Evolutionary conservation across 306 rosid genomes (phyloP), one percentile per base, ranked within the genome.

Genomic region (Prosopis cineraria): DNA sequence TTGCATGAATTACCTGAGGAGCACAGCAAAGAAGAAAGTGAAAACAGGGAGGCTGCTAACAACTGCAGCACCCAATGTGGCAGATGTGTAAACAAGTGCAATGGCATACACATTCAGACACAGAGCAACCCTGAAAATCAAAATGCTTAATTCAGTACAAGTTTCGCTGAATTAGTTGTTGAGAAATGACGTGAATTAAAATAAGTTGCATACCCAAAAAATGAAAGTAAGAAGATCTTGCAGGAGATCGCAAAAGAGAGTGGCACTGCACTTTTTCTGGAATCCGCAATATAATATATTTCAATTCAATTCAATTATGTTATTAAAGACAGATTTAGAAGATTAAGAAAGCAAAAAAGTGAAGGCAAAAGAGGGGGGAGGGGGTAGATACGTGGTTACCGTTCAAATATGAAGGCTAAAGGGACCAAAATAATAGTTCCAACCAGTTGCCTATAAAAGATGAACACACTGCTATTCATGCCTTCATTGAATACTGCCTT

Each of bases 401-500:
- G 41, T 81, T 87, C 89, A 47, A 78, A 79, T 70, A 79, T 80
- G 1, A 89, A 27, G 48, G 90, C 74, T 1, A 83, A 48, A 73
- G 89, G 90, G 76, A 87, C 76, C 76, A 89, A 31, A 70, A 87
- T 14, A 70, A 87, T 6, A 39, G 88, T 44, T 65, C 90, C 93
- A 40, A 56, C 39, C 0, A 83, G 4, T 78, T 87, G 93, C 77
- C 90, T 83, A 53, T 89, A 87, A 56, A 85, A 87, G 56, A 80
- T 81, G 64, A 87, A 89, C 43, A 89, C 83, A 19, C 10, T 81
- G 4, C 79, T 65, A 43, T 81, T 87, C 88, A 83, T 87, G 36
- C 93, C 93, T 0, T 29, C 70, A 16, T 88, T 87, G 13, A 91
- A 81, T 29, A 69, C 93, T 0, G 96, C 88, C 70, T 89, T 91